Percentiles rank a stretch among this genome's conserved stretches.
phyloP scores from a whole-genome alignment of 768 basidiomycete species.

The Naematelia encephala region DNA sequence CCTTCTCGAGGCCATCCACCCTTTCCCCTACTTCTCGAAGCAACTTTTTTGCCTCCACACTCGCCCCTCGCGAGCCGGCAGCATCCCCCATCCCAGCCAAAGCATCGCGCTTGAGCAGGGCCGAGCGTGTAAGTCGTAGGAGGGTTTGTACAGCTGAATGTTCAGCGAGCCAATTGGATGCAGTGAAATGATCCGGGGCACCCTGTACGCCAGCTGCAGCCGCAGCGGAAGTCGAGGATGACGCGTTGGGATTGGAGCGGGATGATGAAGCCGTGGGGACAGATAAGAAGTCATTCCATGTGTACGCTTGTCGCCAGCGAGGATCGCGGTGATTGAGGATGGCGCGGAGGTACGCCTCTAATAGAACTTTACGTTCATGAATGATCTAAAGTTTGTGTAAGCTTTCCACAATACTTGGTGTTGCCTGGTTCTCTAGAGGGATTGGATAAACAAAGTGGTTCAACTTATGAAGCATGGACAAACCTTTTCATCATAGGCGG shows the following conservation, averaged over 20 bases:
- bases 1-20: conserved; percentile 65
- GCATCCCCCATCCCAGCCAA: conserved; percentile 72
- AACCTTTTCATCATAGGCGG: conserved; percentile 56
- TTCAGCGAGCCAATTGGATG: conserved; percentile 80
- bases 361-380: conserved; percentile 70
- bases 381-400: conserved; percentile 52
- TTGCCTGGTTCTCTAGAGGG: not conserved
- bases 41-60: conserved; percentile 70
- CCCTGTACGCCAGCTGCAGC: conserved; percentile 11
- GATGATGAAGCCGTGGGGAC: conserved; percentile 56
- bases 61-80: conserved; percentile 68
- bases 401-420: not conserved
- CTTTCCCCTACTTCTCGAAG: conserved; percentile 53
- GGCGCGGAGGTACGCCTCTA: conserved; percentile 81
- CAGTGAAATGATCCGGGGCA: conserved; percentile 14
- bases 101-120: conserved; percentile 80
- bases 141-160: conserved; percentile 71
- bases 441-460: not conserved
- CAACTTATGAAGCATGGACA: conserved; percentile 17
- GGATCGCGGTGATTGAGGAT: conserved; percentile 78
- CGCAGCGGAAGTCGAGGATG: conserved; percentile 12
- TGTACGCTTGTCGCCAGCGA: conserved; percentile 72
- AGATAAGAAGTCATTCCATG: conserved; percentile 82
- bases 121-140: conserved; percentile 76
- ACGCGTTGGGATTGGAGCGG: conserved; percentile 6